Percentiles rank a stretch among this genome's conserved stretches.
These are phyloP conservation scores for Hypoxylon lenormandii DNA, from an alignment of 495 filamentous ascomycete genomes.

Conservation along the genomic window DNA sequence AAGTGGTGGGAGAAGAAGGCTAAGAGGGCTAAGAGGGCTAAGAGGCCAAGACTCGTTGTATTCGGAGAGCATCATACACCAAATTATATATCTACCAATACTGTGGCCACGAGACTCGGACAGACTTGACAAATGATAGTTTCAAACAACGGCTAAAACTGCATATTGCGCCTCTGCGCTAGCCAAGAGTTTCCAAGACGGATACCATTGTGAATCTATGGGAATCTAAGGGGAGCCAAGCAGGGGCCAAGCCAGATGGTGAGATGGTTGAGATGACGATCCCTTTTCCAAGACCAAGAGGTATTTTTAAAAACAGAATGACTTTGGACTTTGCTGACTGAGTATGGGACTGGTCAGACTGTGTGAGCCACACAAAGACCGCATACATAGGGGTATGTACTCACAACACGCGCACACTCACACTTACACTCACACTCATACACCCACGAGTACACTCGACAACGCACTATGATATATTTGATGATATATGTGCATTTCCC, in stretches of 20 bases:
- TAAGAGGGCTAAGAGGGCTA: no score
- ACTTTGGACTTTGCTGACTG: conserved; percentile 3
- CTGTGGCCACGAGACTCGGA: not conserved
- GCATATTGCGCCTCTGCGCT: conserved; percentile 16
- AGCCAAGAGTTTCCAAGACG: conserved; percentile 44
- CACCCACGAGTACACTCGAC: not conserved
- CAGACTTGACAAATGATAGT: not conserved
- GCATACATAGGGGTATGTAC: no score
- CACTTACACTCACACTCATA: no score
- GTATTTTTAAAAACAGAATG: conserved; percentile 14
- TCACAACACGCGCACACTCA: no score
- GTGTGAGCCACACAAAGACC: not conserved
- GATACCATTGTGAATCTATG: conserved; percentile 32
- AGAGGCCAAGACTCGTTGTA: not conserved
- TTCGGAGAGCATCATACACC: not conserved
- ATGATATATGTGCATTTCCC: conserved; percentile 11
- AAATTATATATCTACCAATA: not conserved
- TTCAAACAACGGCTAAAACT: conserved; percentile 30
- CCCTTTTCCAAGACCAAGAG: conserved; percentile 28
- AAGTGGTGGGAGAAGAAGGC: not conserved
- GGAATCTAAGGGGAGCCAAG: conserved; percentile 29
- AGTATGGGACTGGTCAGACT: no score
- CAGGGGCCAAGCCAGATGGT: conserved; percentile 40
- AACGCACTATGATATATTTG: conserved; percentile 9
- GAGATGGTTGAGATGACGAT: conserved; percentile 47